phyloP scores from a whole-genome alignment of 2,329 filamentous ascomycete genomes.

The Penicillium aurantiogriseum region DNA sequence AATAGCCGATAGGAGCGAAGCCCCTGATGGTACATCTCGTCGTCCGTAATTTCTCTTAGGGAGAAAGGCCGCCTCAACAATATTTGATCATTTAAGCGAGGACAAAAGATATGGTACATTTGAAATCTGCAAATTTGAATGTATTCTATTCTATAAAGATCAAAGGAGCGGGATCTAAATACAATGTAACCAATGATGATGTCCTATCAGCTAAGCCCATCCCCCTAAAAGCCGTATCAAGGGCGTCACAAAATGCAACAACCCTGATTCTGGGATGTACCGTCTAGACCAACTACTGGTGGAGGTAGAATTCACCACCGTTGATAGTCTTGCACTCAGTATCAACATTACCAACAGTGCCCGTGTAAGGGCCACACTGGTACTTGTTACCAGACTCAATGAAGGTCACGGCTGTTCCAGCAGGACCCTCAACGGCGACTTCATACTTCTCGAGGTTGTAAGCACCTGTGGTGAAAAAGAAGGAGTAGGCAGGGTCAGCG shows the following conservation, averaged over 20 bases:
- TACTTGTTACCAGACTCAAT: conserved; percentile 1
- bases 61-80: too few species aligned
- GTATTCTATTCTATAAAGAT: neutral
- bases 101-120: too few species aligned
- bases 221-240: neutral
- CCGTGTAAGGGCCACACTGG: conserved; percentile 3
- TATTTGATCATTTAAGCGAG: too few species aligned
- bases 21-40: too few species aligned
- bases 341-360: neutral
- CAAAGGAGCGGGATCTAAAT: neutral
- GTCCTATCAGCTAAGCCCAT: neutral
- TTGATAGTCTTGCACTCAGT: conserved; percentile 3
- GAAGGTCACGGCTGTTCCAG: neutral
- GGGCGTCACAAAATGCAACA: neutral
- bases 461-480: neutral
- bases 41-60: too few species aligned
- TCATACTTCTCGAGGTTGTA: neutral
- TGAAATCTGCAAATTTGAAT: neutral
- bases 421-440: neutral
- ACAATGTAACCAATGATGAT: neutral
- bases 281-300: neutral
- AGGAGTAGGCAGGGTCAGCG: neutral
- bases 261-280: neutral
- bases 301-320: neutral
- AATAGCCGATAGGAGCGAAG: too few species aligned